Conservation (phyloP, 2,329 filamentous ascomycete genomes). For the Beauveria australis region DNA sequence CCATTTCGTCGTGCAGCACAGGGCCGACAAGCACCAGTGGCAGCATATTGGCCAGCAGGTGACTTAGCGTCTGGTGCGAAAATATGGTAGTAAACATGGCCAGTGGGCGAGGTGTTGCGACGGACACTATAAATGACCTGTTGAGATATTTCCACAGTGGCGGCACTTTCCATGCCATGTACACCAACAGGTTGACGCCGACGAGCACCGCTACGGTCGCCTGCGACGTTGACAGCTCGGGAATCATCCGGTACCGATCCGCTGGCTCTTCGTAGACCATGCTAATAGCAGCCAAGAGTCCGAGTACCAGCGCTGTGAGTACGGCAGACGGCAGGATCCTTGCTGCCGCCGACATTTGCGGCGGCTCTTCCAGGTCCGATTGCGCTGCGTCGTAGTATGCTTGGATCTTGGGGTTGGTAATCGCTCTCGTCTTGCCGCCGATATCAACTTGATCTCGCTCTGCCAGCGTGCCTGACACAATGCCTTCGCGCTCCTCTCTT, state of each 20-base stretch:
- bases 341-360: constrained; percentile 33
- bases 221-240: constrained; percentile 51
- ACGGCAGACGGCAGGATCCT: constrained; percentile 48
- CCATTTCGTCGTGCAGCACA: constrained; percentile 61
- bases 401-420: constrained; percentile 29
- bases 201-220: constrained; percentile 58
- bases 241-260: constrained; percentile 44
- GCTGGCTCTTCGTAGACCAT: constrained; percentile 46
- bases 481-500: constrained; percentile 32
- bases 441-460: constrained; percentile 18
- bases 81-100: constrained; percentile 58
- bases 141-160: constrained; percentile 60
- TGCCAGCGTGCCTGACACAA: constrained; percentile 32
- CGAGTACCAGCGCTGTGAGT: constrained; percentile 37
- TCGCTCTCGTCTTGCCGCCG: constrained; percentile 27
- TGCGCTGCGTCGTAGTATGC: constrained; percentile 37
- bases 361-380: constrained; percentile 34
- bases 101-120: constrained; percentile 55
- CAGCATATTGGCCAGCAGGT: constrained; percentile 58
- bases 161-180: constrained; percentile 53
- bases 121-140: constrained; percentile 56
- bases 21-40: constrained; percentile 59
- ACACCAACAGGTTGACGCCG: constrained; percentile 49
- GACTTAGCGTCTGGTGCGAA: constrained; percentile 56
- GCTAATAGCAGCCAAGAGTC: constrained; percentile 35